A percentile compares a stretch with the other conserved stretches of the same genome.
Conservation (phyloP, 2,329 filamentous ascomycete species). For the Ploettnerulaceae sp. region DNA sequence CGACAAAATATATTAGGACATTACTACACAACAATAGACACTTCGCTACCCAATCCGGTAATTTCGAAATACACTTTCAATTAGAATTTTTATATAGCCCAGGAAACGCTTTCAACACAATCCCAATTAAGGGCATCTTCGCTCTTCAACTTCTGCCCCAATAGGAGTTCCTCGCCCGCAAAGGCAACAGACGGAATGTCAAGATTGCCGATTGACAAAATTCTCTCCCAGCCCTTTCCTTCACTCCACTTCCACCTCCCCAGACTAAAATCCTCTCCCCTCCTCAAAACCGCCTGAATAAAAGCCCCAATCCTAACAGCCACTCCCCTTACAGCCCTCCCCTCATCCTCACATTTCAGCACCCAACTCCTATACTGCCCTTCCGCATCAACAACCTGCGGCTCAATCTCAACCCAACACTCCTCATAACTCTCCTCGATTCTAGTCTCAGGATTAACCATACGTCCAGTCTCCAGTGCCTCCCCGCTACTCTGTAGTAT, state of each 20-base stretch:
- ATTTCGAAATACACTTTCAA: too few species aligned
- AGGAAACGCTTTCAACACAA: constrained; percentile 7
- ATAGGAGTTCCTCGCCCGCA: background rate
- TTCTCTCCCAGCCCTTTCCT: constrained; percentile 10
- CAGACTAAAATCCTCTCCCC: constrained; percentile 15
- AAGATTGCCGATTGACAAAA: constrained; percentile 2
- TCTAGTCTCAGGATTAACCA: constrained; percentile 30
- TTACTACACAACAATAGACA: too few species aligned
- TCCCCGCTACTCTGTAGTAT: constrained; percentile 22
- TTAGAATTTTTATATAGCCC: too few species aligned
- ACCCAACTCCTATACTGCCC: constrained; percentile 21
- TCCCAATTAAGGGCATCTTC: constrained; percentile 2
- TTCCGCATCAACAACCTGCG: constrained; percentile 10
- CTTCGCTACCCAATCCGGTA: too few species aligned
- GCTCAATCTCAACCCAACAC: constrained; percentile 32
- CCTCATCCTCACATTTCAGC: constrained; percentile 12
- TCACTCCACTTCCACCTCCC: constrained; percentile 20
- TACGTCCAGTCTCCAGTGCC: constrained; percentile 31
- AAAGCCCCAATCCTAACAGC: constrained; percentile 22
- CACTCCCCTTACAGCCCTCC: constrained; percentile 15
- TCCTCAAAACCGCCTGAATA: constrained; percentile 23
- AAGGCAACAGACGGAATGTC: background rate
- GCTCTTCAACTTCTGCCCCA: background rate
- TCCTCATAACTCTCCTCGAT: constrained; percentile 32
- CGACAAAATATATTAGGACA: too few species aligned